Conservation (phyloP, 495 filamentous ascomycete genomes). For the Acidomyces sp. region DNA sequence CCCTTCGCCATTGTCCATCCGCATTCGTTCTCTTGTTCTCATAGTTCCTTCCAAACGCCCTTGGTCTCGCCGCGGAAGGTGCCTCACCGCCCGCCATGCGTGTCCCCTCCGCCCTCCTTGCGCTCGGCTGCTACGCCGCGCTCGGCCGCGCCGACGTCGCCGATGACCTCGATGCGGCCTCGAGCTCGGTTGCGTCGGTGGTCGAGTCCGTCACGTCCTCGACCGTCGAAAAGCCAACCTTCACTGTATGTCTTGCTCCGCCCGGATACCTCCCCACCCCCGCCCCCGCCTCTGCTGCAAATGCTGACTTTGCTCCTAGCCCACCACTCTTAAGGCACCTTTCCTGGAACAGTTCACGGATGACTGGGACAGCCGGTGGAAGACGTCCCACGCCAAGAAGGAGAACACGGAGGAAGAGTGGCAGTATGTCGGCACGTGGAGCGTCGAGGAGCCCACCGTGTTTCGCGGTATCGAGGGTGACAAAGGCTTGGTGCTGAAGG, state of each 20-base stretch:
- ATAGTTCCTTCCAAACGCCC: too few relatives aligned
- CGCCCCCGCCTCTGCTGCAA: too few relatives aligned
- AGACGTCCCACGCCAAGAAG: conserved; percentile 91
- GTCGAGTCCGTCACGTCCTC: conserved; percentile 43
- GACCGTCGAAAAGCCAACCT: conserved; percentile 59
- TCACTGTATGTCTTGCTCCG: conserved; percentile 75
- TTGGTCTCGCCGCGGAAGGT: conserved; percentile 2
- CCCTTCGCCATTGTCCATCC: too few relatives aligned
- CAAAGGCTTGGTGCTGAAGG: conserved; percentile 95
- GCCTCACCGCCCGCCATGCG: conserved; percentile 24
- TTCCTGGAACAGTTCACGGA: conserved; percentile 98
- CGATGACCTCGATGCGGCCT: conserved; percentile 20
- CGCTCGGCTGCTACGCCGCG: conserved; percentile 26
- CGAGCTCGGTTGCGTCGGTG: conserved; percentile 12
- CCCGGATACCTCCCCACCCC: too few relatives aligned
- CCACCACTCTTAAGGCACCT: conserved; percentile 72
- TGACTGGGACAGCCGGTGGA: conserved; percentile 86
- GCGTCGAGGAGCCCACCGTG: conserved; percentile 86
- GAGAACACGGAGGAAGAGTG: conserved; percentile 85
- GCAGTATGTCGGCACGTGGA: conserved; percentile 94
- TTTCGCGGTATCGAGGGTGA: conserved; percentile 92
- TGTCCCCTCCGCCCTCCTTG: conserved; percentile 24
- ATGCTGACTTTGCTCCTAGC: conserved; percentile 38
- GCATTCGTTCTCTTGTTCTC: too few relatives aligned
- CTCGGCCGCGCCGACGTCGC: conserved; percentile 24